Evolutionary conservation across 2,329 filamentous ascomycete species (phyloP).

Genomic region (Pseudogymnoascus sp.): DNA sequence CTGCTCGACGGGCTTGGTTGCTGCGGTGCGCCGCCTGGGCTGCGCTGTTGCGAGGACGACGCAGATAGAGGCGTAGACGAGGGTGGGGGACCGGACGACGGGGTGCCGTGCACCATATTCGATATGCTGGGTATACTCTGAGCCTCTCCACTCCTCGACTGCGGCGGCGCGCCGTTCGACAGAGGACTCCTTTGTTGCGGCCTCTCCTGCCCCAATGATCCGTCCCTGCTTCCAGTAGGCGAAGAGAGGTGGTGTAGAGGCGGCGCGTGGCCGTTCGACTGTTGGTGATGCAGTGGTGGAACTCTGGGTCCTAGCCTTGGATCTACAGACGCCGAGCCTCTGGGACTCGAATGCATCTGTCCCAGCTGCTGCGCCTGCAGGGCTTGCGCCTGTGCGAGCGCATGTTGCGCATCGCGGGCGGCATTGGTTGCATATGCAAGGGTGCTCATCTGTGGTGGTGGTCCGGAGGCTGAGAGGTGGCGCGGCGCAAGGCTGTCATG

Average conservation of each 20-base stretch:
- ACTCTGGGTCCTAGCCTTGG: neutral
- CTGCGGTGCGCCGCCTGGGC: constrained; percentile 26
- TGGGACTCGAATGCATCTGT: neutral
- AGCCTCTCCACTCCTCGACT: neutral
- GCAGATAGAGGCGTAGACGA: constrained; percentile 15
- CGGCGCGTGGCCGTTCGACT: neutral
- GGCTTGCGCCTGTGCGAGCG: neutral
- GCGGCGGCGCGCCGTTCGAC: neutral
- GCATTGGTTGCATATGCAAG: neutral
- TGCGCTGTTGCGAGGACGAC: constrained; percentile 7
- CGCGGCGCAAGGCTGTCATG: constrained; percentile 20
- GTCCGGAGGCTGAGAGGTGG: constrained; percentile 5
- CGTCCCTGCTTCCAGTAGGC: neutral
- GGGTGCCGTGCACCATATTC: constrained; percentile 25
- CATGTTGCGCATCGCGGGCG: neutral
- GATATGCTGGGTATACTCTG: constrained; percentile 18
- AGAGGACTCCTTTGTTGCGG: neutral
- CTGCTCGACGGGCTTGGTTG: constrained; percentile 24
- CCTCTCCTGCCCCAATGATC: neutral
- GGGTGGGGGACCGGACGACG: neutral
- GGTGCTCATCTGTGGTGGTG: constrained; percentile 17
- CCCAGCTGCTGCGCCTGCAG: neutral
- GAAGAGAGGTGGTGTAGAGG: neutral
- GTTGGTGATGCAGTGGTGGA: neutral
- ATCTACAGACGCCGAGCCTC: neutral